Evolutionary conservation across 345 rosid genomes (phyloP).

Genomic region (Noccaea caerulescens): DNA sequence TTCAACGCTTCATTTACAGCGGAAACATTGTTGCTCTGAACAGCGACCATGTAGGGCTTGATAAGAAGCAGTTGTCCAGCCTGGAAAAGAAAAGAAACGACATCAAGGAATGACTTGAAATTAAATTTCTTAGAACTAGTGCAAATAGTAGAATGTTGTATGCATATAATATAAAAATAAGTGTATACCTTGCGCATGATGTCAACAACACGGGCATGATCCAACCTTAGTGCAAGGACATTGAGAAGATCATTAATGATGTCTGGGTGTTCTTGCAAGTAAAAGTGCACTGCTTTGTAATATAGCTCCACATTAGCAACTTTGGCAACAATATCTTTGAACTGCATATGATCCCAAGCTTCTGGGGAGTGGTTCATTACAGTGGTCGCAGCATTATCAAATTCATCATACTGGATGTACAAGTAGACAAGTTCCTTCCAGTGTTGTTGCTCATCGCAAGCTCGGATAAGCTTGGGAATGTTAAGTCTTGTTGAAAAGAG

Average conservation of each 20-base stretch:
- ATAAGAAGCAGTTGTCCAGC: conserved; percentile 94
- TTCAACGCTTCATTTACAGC: conserved; percentile 96
- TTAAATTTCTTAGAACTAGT: background rate
- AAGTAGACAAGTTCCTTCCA: conserved; percentile 96
- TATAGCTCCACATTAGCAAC: conserved; percentile 96
- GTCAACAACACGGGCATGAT: conserved; percentile 96
- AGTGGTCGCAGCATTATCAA: conserved; percentile 98
- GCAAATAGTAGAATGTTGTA: background rate
- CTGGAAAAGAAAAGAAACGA: conserved; percentile 42
- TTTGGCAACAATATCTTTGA: conserved; percentile 90
- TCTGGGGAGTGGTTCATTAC: conserved; percentile 99
- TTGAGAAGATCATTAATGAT: conserved; percentile 92
- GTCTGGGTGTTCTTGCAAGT: conserved; percentile 99
- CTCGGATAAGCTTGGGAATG: conserved; percentile 95
- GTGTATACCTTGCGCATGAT: conserved; percentile 84
- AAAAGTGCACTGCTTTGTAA: conserved; percentile 98
- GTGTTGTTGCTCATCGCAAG: conserved; percentile 99
- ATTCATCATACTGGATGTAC: conserved; percentile 91
- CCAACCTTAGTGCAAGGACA: conserved; percentile 93
- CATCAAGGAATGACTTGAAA: background rate
- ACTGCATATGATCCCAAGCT: conserved; percentile 99
- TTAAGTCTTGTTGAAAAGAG: conserved; percentile 96
- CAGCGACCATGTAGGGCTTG: conserved; percentile 97
- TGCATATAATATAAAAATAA: conserved; percentile 26
- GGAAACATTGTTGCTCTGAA: conserved; percentile 93